Evolutionary conservation across 495 filamentous ascomycete species (phyloP), one percentile per base, ranked within the genome.

Genomic region (Opeltia flavorubescens): DNA sequence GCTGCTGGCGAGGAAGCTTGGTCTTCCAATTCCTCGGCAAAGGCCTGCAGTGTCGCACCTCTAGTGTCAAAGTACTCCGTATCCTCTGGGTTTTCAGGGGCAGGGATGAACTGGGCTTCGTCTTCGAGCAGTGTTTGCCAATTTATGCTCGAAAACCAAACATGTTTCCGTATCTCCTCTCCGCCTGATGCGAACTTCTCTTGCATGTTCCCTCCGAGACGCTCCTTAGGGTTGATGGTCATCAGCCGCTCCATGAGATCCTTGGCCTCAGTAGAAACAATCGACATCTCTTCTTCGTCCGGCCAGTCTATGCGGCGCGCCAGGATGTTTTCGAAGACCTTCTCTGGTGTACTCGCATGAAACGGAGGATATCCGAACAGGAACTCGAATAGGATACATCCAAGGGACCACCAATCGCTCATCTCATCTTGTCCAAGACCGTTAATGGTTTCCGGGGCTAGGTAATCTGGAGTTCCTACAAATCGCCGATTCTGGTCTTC

Each of bases 341-440:
- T 72, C 48, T 98, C 93, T 0, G 91, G 91, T 33, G 86, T 85
- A 15, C 70, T 69, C 5, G 86, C 91, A 59, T 98, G 87, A 64
- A 98, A 98, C 18, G 91, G 91, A 1, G 91, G 91, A 64, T 85
- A 74, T 45, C 91, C 83, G 59, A 84, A 96, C 17, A 98, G 67
- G 50, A 94, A 95, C 54, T 98, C 91, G 59, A 95, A 98, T 64
- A 96, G 69, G 49, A 98, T 96, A 56, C 91, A 96, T 2, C 91
- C 91, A 38, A 98, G 67, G 5, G 91, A 96, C 91, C 91, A 98
- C 91, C 91, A 98, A 75, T 98, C 91, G 61, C 91, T 95, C 53
- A 88, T 89, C 59, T 96, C 88, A 60, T 98, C 91, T 64, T 96
- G 91, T 0, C 89, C 86, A 50, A 84, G 75, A 42, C 91, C 91